Conservation (phyloP, 352 stramenopile genomes). For the Peronospora destructor region DNA sequence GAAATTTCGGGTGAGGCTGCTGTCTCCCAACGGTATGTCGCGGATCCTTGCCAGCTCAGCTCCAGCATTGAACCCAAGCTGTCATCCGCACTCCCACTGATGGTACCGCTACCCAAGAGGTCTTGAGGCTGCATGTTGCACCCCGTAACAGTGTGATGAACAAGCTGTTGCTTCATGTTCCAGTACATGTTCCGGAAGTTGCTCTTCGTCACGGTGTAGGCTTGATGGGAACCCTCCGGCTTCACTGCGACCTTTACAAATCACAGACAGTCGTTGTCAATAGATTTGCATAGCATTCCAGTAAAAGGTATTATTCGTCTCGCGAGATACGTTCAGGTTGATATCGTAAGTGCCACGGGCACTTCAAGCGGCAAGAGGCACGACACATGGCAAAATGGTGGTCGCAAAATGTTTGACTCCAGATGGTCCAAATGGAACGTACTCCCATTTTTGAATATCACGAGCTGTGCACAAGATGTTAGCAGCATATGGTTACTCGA, state of each 20-base stretch:
- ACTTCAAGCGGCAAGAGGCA: slow-evolving; percentile 91
- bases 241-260: slow-evolving; percentile 43
- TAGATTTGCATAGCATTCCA: slow-evolving; percentile 31
- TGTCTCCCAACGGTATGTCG: slow-evolving; percentile 66
- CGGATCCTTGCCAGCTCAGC: slow-evolving; percentile 92
- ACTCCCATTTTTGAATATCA: slow-evolving; percentile 95
- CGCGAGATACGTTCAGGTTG: slow-evolving; percentile 53
- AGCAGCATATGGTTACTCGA: background rate
- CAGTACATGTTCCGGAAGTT: slow-evolving; percentile 97
- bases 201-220: slow-evolving; percentile 81
- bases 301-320: slow-evolving; percentile 2
- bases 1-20: slow-evolving; percentile 84
- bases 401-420: slow-evolving; percentile 96
- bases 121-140: slow-evolving; percentile 95
- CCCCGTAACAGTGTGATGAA: slow-evolving; percentile 95
- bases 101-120: slow-evolving; percentile 91
- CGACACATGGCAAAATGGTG: slow-evolving; percentile 95
- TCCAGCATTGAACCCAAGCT: slow-evolving; percentile 94
- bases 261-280: slow-evolving; percentile 6
- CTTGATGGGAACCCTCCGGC: slow-evolving; percentile 45
- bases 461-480: slow-evolving; percentile 34
- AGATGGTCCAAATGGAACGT: slow-evolving; percentile 95
- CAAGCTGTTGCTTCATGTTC: slow-evolving; percentile 95
- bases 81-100: slow-evolving; percentile 85
- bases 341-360: slow-evolving; percentile 84